Evolutionary conservation across 352 stramenopile genomes (phyloP).

Genomic region (Phytophthora brassicae): DNA sequence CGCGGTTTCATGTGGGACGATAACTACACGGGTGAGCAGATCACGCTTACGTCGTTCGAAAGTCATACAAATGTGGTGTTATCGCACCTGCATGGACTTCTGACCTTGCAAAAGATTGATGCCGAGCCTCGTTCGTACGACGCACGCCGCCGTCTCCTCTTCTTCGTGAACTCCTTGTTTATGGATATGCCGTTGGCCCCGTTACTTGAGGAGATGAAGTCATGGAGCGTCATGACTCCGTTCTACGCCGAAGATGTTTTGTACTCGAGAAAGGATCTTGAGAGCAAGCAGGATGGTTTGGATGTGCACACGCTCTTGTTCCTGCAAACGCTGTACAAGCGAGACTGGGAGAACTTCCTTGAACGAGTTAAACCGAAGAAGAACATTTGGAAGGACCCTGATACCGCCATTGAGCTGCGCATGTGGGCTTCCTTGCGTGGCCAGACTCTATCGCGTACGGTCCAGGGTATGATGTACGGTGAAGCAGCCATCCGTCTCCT

Average conservation of each 20-base stretch:
- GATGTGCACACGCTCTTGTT: constrained; percentile 88
- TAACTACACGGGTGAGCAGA: constrained; percentile 95
- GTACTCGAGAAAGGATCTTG: constrained; percentile 96
- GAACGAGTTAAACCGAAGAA: constrained; percentile 95
- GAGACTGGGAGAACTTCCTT: constrained; percentile 98
- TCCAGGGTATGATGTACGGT: constrained; percentile 99
- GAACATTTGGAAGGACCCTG: constrained; percentile 89
- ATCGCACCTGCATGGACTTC: constrained; percentile 91
- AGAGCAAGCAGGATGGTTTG: constrained; percentile 94
- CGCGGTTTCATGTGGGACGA: constrained; percentile 99
- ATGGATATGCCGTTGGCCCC: constrained; percentile 99
- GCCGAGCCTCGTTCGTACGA: constrained; percentile 97
- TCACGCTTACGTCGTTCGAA: constrained; percentile 89
- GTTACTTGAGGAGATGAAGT: constrained; percentile 98
- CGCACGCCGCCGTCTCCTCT: constrained; percentile 93
- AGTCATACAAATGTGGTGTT: constrained; percentile 78
- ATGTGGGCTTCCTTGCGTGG: constrained; percentile 98
- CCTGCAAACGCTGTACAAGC: constrained; percentile 97
- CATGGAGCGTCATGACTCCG: constrained; percentile 98
- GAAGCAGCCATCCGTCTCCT: constrained; percentile 98
- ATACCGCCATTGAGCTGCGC: constrained; percentile 88
- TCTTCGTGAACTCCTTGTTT: constrained; percentile 99
- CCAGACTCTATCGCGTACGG: constrained; percentile 96
- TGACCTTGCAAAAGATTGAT: constrained; percentile 97
- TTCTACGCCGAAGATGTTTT: constrained; percentile 99